Conservation (phyloP, 2,329 filamentous ascomycete genomes). For the Pseudocercospora macadamiae region DNA sequence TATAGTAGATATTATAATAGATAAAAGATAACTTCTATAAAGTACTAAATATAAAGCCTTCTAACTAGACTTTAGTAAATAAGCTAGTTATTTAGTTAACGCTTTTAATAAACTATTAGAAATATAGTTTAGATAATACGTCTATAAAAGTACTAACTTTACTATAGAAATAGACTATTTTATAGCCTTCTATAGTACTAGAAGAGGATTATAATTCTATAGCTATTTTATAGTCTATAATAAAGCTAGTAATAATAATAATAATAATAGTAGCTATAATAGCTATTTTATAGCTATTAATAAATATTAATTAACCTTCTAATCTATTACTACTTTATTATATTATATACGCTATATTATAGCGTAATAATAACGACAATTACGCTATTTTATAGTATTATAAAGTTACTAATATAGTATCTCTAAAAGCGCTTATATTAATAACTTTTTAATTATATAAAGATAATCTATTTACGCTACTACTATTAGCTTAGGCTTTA, state of each 20-base stretch:
- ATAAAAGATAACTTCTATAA: background rate
- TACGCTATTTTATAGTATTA: background rate
- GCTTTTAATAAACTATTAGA: background rate
- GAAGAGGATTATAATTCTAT: background rate
- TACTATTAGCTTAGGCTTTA: background rate
- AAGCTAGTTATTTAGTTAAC: background rate
- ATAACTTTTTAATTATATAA: no score
- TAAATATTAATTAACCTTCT: background rate
- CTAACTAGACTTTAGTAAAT: background rate
- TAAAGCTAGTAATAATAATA: no score
- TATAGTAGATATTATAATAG: background rate
- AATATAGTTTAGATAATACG: background rate
- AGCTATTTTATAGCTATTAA: background rate
- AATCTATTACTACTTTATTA: background rate
- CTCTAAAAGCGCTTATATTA: background rate
- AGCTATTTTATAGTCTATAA: background rate
- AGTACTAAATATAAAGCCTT: background rate
- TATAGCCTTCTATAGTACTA: background rate
- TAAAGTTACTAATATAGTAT: background rate
- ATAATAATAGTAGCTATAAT: background rate
- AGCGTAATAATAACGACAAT: background rate
- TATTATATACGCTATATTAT: background rate
- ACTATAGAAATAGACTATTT: background rate
- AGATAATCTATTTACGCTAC: background rate
- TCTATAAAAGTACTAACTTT: background rate